phyloP scores from a whole-genome alignment of 805 yeast species.

The Candida adriatica region DNA sequence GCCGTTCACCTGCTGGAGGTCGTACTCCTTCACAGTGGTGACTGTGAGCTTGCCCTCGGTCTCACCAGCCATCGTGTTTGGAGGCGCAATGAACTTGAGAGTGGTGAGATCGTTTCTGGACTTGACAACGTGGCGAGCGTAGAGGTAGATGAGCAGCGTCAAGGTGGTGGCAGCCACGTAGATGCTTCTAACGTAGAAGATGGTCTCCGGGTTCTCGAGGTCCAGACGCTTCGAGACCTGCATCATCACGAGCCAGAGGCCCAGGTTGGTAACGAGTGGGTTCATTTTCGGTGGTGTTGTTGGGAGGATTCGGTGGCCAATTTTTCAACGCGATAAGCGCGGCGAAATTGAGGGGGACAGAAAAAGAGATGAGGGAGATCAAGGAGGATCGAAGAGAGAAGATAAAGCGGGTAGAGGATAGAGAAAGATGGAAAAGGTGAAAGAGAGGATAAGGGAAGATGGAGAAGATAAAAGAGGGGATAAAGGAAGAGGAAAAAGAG shows the following conservation, averaged over 20 bases:
- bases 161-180: constrained; percentile 61
- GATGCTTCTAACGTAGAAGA: constrained; percentile 67
- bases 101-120: constrained; percentile 87
- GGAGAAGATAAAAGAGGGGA: background rate
- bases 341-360: too few species aligned
- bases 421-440: background rate
- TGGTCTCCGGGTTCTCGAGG: constrained; percentile 72
- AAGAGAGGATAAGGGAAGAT: background rate
- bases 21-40: constrained; percentile 93
- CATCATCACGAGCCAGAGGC: constrained; percentile 93
- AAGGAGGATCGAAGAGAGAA: background rate
- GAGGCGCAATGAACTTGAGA: constrained; percentile 82
- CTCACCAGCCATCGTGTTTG: constrained; percentile 72
- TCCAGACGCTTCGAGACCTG: constrained; percentile 85
- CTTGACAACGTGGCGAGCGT: constrained; percentile 52
- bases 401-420: background rate
- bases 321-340: too few species aligned
- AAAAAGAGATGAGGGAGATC: background rate
- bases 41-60: constrained; percentile 68
- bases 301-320: too few species aligned
- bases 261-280: constrained; percentile 82
- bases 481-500: background rate
- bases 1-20: constrained; percentile 74
- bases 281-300: constrained; percentile 43
- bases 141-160: constrained; percentile 60